Evolutionary conservation across 805 yeast genomes (phyloP).

Genomic region (Grigorovia transvaalensis): DNA sequence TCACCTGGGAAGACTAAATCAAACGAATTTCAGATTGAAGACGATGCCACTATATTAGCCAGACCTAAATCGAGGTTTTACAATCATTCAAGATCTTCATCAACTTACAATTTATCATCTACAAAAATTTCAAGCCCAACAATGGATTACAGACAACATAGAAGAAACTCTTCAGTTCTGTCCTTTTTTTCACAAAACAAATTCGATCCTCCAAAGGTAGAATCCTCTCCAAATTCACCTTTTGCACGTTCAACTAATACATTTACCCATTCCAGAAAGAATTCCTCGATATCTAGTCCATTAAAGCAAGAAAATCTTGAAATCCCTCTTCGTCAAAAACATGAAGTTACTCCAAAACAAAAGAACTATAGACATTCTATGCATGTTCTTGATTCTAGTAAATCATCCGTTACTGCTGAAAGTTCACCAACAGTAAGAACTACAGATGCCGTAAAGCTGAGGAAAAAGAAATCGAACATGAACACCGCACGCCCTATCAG

Average conservation of each 20-base stretch:
- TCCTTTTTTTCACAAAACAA: conserved; percentile 34
- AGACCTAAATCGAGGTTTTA: conserved; percentile 2
- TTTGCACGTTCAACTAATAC: not conserved
- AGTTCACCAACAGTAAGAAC: not conserved
- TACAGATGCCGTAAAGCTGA: not conserved
- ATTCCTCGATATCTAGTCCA: conserved; percentile 3
- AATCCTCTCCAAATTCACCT: conserved; percentile 1
- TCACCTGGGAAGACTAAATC: conserved; percentile 9
- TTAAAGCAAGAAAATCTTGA: not conserved
- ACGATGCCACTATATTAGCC: conserved; percentile 1
- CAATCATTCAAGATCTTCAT: conserved; percentile 17
- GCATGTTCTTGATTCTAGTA: conserved; percentile 1
- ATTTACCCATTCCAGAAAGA: conserved; percentile 7
- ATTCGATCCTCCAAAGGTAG: conserved; percentile 8
- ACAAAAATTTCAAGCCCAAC: conserved; percentile 1
- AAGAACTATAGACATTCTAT: conserved; percentile 2
- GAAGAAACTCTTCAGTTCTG: conserved; percentile 52
- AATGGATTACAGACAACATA: conserved; percentile 32
- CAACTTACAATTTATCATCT: conserved; percentile 1
- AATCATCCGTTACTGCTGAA: not conserved
- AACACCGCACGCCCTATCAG: conserved; percentile 1
- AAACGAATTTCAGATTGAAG: not conserved
- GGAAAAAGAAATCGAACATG: not conserved
- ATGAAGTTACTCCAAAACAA: conserved; percentile 1
- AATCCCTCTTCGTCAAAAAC: not conserved